These are phyloP conservation scores for Aspergillus carbonarius DNA, from an alignment of 2,329 filamentous ascomycete species.

Conservation along the genomic window DNA sequence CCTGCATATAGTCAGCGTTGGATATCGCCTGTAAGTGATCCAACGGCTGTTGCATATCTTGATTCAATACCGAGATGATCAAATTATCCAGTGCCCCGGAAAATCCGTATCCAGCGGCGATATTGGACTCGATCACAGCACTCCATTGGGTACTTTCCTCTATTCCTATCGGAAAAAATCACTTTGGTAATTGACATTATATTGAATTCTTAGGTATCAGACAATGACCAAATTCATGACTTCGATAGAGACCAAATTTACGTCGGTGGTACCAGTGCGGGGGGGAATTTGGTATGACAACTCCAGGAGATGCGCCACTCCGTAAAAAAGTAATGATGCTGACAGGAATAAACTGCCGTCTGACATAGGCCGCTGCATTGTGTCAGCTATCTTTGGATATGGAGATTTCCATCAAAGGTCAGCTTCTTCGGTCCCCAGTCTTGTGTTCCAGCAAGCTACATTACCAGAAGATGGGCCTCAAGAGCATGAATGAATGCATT, in stretches of 20 bases:
- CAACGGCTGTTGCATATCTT: background rate
- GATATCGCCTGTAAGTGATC: background rate
- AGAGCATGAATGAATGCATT: background rate
- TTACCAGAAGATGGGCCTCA: background rate
- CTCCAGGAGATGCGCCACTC: background rate
- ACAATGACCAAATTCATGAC: background rate
- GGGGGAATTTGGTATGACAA: background rate
- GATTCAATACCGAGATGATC: background rate
- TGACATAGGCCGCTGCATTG: background rate
- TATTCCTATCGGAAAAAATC: background rate
- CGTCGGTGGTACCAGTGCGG: background rate
- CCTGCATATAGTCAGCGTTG: background rate
- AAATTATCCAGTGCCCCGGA: background rate
- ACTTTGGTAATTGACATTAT: background rate
- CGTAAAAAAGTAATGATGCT: too few relatives aligned
- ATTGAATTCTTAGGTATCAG: background rate
- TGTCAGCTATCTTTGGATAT: background rate
- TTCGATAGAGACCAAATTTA: background rate
- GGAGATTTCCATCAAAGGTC: background rate
- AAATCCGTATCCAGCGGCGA: background rate
- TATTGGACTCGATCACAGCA: background rate
- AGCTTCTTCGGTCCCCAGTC: background rate
- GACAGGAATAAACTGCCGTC: background rate
- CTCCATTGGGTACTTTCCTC: background rate
- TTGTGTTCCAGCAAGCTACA: background rate